A percentile compares a stretch with the other conserved stretches of the same genome.
These are phyloP conservation scores for Seminavis robusta DNA, from an alignment of 108 stramenopile genomes.

Conservation along the genomic window DNA sequence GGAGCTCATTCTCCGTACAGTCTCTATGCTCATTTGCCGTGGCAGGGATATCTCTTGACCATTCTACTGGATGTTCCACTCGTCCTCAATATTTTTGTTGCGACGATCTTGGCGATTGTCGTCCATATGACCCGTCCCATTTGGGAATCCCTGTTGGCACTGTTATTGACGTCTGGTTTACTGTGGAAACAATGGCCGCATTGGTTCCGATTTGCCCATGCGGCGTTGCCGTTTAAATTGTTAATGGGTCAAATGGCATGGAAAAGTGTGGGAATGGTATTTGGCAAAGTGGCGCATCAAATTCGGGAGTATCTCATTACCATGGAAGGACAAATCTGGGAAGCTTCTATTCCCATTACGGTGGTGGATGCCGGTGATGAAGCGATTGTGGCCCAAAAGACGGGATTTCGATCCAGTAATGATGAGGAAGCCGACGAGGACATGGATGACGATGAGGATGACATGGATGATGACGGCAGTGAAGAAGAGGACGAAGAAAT, in stretches of 20 bases:
- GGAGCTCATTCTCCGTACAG: conserved; percentile 41
- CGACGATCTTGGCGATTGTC: conserved; percentile 26
- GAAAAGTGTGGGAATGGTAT: conserved; percentile 44
- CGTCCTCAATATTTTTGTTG: conserved; percentile 27
- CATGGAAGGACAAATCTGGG: conserved; percentile 70
- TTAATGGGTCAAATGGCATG: conserved; percentile 68
- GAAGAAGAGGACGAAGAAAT: neutral
- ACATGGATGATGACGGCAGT: neutral
- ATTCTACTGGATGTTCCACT: conserved; percentile 54
- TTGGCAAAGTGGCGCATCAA: conserved; percentile 37
- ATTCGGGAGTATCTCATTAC: conserved; percentile 70
- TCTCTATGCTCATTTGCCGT: conserved; percentile 60
- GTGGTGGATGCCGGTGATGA: conserved; percentile 31
- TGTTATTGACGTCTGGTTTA: conserved; percentile 48
- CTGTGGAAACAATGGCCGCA: conserved; percentile 66
- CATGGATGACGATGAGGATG: neutral
- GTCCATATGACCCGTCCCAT: conserved; percentile 61
- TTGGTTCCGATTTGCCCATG: conserved; percentile 71
- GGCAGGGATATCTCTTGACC: conserved; percentile 58
- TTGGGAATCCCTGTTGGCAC: conserved; percentile 46
- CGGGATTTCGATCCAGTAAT: neutral
- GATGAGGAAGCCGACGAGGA: neutral
- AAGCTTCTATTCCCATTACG: conserved; percentile 68
- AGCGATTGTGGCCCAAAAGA: neutral
- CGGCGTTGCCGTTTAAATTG: conserved; percentile 82